Conservation (phyloP, 768 basidiomycete species). For the Amanita thiersii region DNA sequence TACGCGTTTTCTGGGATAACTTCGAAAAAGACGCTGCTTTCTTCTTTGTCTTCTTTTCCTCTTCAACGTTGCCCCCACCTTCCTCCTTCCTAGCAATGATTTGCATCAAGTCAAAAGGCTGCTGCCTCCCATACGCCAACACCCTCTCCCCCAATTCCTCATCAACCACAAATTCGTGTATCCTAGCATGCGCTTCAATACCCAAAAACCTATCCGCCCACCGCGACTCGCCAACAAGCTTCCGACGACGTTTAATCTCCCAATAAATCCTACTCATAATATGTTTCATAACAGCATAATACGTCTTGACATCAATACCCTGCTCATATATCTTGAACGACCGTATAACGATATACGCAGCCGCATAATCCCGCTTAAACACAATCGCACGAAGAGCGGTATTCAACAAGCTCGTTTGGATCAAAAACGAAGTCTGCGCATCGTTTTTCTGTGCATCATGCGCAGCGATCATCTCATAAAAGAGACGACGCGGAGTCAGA, state of each 20-base stretch:
- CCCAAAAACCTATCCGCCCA: constrained; percentile 23
- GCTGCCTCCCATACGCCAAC: constrained; percentile 3
- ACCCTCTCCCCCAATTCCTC: constrained; percentile 9
- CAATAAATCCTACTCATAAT: constrained; percentile 21
- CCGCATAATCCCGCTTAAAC: constrained; percentile 36
- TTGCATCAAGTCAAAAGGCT: constrained; percentile 1
- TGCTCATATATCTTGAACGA: constrained; percentile 21
- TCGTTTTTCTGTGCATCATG: constrained; percentile 14
- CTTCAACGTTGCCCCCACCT: neutral
- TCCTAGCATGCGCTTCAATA: neutral
- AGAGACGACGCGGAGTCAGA: constrained; percentile 32
- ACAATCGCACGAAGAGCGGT: constrained; percentile 38
- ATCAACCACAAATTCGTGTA: constrained; percentile 3
- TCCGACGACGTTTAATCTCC: constrained; percentile 14
- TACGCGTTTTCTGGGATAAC: neutral
- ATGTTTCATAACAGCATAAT: constrained; percentile 29
- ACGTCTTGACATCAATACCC: constrained; percentile 25
- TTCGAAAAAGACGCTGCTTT: neutral
- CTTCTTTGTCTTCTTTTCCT: neutral
- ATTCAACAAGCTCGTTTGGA: constrained; percentile 28
- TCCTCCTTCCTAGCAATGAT: neutral
- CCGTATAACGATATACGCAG: constrained; percentile 31
- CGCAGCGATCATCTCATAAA: constrained; percentile 33
- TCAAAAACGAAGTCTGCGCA: constrained; percentile 14
- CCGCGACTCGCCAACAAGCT: constrained; percentile 6